Evolutionary conservation across 2,329 filamentous ascomycete species (phyloP), one percentile per base, ranked within the genome.

Genomic region (Pyricularia sp.): DNA sequence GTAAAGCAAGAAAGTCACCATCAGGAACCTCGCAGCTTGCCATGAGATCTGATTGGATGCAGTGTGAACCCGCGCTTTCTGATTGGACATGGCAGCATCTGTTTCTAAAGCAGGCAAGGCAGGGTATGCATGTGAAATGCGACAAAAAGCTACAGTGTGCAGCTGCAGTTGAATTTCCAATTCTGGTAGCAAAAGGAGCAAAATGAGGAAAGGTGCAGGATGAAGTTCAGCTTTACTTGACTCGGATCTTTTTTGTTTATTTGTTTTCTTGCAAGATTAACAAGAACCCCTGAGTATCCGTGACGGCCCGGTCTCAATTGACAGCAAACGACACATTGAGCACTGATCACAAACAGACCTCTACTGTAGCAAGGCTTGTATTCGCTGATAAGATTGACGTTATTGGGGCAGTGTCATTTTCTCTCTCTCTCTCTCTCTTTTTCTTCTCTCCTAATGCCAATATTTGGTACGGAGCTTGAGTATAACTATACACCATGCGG

Each of bases 91-190:
- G 58, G 9, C 58, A 61, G 5, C 42, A n/a, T 55, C 1, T n/a
- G 17, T 55, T 55, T 55, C 42, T 55, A n/a, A 55, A 17, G 33
- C 14, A 36, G 33, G 33, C n/a, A 59, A 12, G 58, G 23, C 25
- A 61, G 58, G 58, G 58, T 61, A 61, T 61, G 58, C 58, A 61
- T 61, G 58, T 61, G 58, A 61, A 59, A 59, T 59, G 55, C 55
- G 23, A 36, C 33, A 36, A n/a, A 55, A 55, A 20, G 42, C 20
- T 55, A n/a, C 20, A 55, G 17, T 55, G 20, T 55, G 42, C 42
- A 55, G 42, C 9, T 55, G 42, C 42, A 55, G 5, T 55, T 55
- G 28, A 64, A 20, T 31, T 31, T 33, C 63, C 63, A 31, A 64
- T 64, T 26, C 25, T 23, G 61, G 26, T n/a, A 28, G 17, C 63